Percentiles rank a stretch among this genome's conserved stretches.
Evolutionary conservation across 352 stramenopile genomes (phyloP).

Genomic region (Thalassiosira allenii): DNA sequence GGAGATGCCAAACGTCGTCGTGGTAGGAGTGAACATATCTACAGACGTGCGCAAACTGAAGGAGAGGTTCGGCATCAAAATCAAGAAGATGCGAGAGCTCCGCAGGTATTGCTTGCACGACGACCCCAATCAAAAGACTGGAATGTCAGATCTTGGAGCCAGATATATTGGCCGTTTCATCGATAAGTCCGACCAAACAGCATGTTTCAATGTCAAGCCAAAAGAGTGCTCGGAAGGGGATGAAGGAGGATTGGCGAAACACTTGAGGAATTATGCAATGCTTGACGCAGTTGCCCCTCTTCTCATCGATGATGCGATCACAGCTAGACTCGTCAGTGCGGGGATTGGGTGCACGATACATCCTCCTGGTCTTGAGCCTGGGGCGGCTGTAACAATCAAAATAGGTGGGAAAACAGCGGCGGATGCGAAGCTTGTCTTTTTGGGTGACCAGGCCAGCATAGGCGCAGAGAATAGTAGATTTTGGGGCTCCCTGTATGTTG

Average conservation of each 20-base stretch:
- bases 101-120: not conserved
- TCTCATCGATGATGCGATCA: constrained; percentile 10
- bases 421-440: not conserved
- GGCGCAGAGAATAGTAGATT: not conserved
- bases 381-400: constrained; percentile 5
- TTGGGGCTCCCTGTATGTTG: constrained; percentile 5
- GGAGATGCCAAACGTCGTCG: not conserved
- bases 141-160: not conserved
- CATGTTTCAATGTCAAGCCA: constrained; percentile 1
- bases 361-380: not conserved
- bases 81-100: not conserved
- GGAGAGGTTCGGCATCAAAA: not conserved
- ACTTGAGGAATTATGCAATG: not conserved
- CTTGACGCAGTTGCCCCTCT: not conserved
- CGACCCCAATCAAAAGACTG: constrained; percentile 6
- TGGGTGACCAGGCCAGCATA: not conserved
- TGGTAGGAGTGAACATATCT: not conserved
- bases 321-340: not conserved
- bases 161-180: not conserved
- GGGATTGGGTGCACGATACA: not conserved
- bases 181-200: not conserved
- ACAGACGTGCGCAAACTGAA: not conserved
- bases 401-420: not conserved
- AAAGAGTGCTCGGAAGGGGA: too few species aligned
- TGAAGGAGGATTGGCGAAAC: not conserved